Conservation (phyloP, 331 rosid genomes). For the Erythrophleum ivorense region DNA sequence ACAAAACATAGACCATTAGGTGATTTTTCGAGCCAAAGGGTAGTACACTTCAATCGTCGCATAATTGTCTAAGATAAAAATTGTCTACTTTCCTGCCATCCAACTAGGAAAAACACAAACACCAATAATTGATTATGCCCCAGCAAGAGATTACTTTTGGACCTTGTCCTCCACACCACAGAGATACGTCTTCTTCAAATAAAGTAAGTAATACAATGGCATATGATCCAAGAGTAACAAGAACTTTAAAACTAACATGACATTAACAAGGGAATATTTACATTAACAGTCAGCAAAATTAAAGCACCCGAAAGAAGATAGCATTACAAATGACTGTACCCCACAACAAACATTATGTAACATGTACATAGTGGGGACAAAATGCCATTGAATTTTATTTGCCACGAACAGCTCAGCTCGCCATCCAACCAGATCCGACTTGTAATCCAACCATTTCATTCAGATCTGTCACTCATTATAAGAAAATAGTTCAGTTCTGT, state of each 20-base stretch:
- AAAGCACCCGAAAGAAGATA: slow-evolving; percentile 38
- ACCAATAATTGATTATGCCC: slow-evolving; percentile 43
- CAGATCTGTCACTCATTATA: slow-evolving; percentile 47
- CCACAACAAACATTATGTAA: slow-evolving; percentile 42
- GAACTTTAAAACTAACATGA: slow-evolving; percentile 10
- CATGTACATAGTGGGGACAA: slow-evolving; percentile 43
- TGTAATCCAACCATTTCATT: neutral
- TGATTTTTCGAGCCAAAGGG: slow-evolving; percentile 1
- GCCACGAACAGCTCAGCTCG: slow-evolving; percentile 52
- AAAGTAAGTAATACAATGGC: slow-evolving; percentile 26
- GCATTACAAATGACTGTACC: slow-evolving; percentile 46
- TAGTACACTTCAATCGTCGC: slow-evolving; percentile 3
- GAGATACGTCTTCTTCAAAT: neutral
- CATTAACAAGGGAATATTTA: slow-evolving; percentile 30
- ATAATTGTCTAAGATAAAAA: slow-evolving; percentile 29
- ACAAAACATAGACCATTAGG: neutral
- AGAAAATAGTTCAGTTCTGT: slow-evolving; percentile 31
- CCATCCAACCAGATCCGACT: slow-evolving; percentile 40
- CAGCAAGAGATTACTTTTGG: neutral
- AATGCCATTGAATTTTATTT: slow-evolving; percentile 40
- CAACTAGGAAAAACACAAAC: slow-evolving; percentile 36
- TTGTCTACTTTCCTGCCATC: slow-evolving; percentile 21
- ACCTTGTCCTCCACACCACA: neutral
- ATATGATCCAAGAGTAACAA: slow-evolving; percentile 18
- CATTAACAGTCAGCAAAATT: slow-evolving; percentile 41